Evolutionary conservation across 371 early-diverging fungal genomes (phyloP).

Genomic region (Rhizopus stolonifer): DNA sequence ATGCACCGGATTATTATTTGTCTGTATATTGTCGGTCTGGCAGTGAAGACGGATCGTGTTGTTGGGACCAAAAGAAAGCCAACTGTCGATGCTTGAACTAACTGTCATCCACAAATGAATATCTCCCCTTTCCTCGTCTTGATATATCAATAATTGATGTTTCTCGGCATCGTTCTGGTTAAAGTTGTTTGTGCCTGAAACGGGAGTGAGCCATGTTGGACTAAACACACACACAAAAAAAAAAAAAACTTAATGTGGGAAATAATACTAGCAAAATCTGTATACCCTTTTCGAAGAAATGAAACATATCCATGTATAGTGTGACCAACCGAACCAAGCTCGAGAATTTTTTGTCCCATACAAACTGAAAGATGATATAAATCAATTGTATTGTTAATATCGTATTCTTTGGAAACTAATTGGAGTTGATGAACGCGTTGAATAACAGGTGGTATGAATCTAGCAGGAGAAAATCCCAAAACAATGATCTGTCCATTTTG

Average conservation of each 20-base stretch:
- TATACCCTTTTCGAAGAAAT: slow-evolving; percentile 21
- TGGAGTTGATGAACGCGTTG: slow-evolving; percentile 3
- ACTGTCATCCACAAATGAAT: slow-evolving; percentile 21
- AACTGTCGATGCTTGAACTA: slow-evolving; percentile 5
- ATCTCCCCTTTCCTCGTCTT: slow-evolving; percentile 8
- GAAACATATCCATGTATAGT: slow-evolving; percentile 7
- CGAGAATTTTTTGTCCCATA: not conserved
- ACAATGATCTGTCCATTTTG: slow-evolving; percentile 13
- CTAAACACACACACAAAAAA: too few relatives aligned
- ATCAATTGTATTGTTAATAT: not conserved
- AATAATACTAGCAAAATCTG: too few relatives aligned
- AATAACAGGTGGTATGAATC: not conserved
- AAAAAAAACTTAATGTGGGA: too few relatives aligned
- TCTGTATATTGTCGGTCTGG: not conserved
- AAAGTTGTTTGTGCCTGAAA: slow-evolving; percentile 5
- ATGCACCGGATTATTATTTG: not conserved
- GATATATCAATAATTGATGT: slow-evolving; percentile 21
- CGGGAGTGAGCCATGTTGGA: slow-evolving; percentile 24
- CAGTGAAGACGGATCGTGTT: not conserved
- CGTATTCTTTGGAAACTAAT: slow-evolving; percentile 2
- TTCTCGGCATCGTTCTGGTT: not conserved
- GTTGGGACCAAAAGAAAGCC: slow-evolving; percentile 7
- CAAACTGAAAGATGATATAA: not conserved
- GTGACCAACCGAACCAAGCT: slow-evolving; percentile 5
- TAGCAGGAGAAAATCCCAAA: not conserved